Percentiles rank a stretch among this genome's conserved stretches.
Conservation (phyloP, 2,329 filamentous ascomycete species). For the Botrytis medusae region DNA sequence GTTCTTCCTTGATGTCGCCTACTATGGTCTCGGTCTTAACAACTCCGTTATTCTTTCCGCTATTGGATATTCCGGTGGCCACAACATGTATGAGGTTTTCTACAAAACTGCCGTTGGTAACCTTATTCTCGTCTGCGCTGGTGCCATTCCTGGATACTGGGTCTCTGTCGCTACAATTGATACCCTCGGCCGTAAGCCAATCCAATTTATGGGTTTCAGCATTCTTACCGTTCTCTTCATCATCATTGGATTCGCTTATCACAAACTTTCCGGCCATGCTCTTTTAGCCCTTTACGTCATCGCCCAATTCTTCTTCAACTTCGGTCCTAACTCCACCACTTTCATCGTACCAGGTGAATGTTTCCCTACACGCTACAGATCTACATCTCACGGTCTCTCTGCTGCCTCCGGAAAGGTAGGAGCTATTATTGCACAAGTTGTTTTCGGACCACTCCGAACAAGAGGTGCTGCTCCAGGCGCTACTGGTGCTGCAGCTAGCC, state of each 20-base stretch:
- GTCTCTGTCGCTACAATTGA: conserved; percentile 73
- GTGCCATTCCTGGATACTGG: conserved; percentile 81
- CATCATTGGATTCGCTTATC: conserved; percentile 61
- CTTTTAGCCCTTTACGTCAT: conserved; percentile 63
- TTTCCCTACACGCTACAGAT: conserved; percentile 42
- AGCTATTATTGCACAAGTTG: conserved; percentile 45
- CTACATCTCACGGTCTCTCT: conserved; percentile 42
- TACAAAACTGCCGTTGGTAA: conserved; percentile 75
- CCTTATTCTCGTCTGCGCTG: conserved; percentile 74
- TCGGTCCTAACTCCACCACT: conserved; percentile 68
- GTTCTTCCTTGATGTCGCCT: conserved; percentile 69
- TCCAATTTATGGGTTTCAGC: conserved; percentile 65
- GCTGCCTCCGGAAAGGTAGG: conserved; percentile 43
- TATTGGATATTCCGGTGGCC: conserved; percentile 68
- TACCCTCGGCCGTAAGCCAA: conserved; percentile 73
- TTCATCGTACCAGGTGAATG: conserved; percentile 72
- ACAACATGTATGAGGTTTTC: conserved; percentile 65
- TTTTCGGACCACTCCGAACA: conserved; percentile 55
- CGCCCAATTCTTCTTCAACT: conserved; percentile 68
- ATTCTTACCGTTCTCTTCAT: conserved; percentile 62
- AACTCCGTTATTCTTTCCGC: conserved; percentile 69
- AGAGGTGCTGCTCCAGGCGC: conserved; percentile 36
- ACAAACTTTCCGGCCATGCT: conserved; percentile 49
- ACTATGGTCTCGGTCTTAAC: conserved; percentile 65
- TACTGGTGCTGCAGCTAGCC: conserved; percentile 36